Evolutionary conservation across 495 filamentous ascomycete species (phyloP).

Genomic region (Aspergillus avenaceus): DNA sequence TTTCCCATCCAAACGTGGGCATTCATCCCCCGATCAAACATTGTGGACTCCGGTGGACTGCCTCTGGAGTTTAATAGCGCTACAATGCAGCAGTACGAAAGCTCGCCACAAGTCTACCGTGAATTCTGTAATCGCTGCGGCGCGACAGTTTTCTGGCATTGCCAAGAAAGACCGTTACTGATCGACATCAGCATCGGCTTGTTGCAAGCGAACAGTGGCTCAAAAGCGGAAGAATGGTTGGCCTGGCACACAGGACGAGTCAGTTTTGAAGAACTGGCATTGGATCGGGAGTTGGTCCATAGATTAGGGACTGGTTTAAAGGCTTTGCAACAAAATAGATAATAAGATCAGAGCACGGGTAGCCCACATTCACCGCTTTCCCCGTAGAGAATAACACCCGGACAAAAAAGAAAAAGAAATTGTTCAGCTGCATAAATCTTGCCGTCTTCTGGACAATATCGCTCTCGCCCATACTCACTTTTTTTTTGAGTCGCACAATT

Average conservation of each 20-base stretch:
- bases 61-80: conserved; percentile 43
- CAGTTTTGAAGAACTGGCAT: conserved; percentile 59
- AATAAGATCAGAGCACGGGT: no score
- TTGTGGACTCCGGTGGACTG: conserved; percentile 38
- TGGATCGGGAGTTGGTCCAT: conserved; percentile 37
- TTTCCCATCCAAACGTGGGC: conserved; percentile 68
- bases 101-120: conserved; percentile 50
- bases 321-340: neutral
- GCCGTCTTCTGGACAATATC: neutral
- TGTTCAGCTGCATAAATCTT: neutral
- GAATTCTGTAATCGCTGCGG: conserved; percentile 64
- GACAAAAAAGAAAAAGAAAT: neutral
- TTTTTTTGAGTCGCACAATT: neutral
- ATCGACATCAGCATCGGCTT: conserved; percentile 65
- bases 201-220: conserved; percentile 46
- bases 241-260: conserved; percentile 56
- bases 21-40: conserved; percentile 60
- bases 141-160: conserved; percentile 65
- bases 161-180: conserved; percentile 49
- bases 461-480: neutral
- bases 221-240: conserved; percentile 55
- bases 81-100: conserved; percentile 49
- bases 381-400: neutral
- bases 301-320: conserved; percentile 22
- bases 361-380: conserved; percentile 4